Evolutionary conservation across 805 yeast genomes (phyloP).

Genomic region (Metahyphopichia silvanorum): DNA sequence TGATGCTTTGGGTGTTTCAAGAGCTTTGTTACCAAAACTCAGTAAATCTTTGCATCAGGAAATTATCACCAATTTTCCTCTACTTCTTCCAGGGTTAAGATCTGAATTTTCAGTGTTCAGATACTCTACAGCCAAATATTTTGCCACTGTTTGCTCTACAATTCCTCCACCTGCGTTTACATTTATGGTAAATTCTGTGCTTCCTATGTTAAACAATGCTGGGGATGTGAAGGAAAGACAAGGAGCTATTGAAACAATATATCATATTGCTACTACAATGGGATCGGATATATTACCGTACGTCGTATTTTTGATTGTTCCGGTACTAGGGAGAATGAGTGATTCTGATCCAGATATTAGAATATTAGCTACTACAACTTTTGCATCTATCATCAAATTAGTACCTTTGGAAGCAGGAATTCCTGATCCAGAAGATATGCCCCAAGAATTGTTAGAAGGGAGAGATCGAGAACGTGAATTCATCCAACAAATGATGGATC

Average conservation of each 20-base stretch:
- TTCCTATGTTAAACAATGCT: constrained; percentile 81
- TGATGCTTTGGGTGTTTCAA: constrained; percentile 79
- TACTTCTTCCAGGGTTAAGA: constrained; percentile 53
- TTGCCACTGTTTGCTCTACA: constrained; percentile 72
- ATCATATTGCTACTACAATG: constrained; percentile 82
- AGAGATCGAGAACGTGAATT: constrained; percentile 93
- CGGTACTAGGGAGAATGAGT: constrained; percentile 96
- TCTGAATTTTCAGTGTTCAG: constrained; percentile 81
- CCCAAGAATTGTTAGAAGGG: constrained; percentile 76
- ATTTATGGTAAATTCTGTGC: constrained; percentile 66
- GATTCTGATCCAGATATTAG: constrained; percentile 89
- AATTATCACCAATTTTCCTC: constrained; percentile 39
- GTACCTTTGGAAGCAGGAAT: constrained; percentile 98
- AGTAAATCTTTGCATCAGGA: constrained; percentile 45
- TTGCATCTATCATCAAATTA: constrained; percentile 90
- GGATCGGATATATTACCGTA: constrained; percentile 88
- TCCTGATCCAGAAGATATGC: constrained; percentile 91
- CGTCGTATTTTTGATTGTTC: constrained; percentile 92
- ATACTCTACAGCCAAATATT: constrained; percentile 85
- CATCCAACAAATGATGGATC: constrained; percentile 97
- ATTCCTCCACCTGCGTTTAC: constrained; percentile 73
- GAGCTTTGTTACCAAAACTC: constrained; percentile 69
- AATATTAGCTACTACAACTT: constrained; percentile 87
- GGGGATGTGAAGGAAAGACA: constrained; percentile 71
- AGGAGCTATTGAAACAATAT: constrained; percentile 90